Conservation (phyloP, 148 eudicot species). For the Nyssa sinensis region DNA sequence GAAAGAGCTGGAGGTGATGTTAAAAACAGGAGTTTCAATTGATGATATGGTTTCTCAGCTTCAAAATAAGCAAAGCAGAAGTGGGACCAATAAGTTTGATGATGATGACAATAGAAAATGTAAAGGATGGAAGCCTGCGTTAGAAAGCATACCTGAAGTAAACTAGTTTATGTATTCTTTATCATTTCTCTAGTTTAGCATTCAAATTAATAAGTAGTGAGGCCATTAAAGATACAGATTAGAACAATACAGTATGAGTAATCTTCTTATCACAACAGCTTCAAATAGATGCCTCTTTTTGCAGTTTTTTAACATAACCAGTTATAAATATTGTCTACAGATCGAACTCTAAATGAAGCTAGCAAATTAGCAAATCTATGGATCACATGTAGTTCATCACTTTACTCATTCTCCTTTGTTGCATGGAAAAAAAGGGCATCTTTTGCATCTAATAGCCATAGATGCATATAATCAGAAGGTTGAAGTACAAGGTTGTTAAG, state of each 20-base stretch:
- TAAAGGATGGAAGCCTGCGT: slow-evolving; percentile 41
- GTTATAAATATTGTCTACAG: too few species aligned
- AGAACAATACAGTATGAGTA: too few species aligned
- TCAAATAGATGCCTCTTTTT: too few species aligned
- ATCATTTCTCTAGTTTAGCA: background rate
- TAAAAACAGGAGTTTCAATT: slow-evolving; percentile 35
- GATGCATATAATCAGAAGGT: background rate
- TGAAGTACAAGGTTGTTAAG: background rate
- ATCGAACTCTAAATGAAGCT: too few species aligned
- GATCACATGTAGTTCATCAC: too few species aligned
- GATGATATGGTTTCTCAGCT: slow-evolving; percentile 38
- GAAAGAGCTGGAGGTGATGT: slow-evolving; percentile 60
- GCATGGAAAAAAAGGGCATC: too few species aligned
- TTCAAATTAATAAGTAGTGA: background rate
- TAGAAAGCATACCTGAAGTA: slow-evolving; percentile 54
- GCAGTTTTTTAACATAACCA: too few species aligned
- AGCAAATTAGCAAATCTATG: too few species aligned
- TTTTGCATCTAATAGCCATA: background rate
- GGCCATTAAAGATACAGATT: slow-evolving; percentile 2
- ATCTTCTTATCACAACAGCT: too few species aligned
- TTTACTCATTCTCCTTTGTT: too few species aligned
- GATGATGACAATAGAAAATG: background rate
- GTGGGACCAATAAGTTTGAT: slow-evolving; percentile 2
- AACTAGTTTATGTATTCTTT: slow-evolving; percentile 17
- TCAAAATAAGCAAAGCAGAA: slow-evolving; percentile 20